Base-by-base conservation (phyloP, 1,139 yeast species). In the Nakaseomyces kungkrabaensis region DNA sequence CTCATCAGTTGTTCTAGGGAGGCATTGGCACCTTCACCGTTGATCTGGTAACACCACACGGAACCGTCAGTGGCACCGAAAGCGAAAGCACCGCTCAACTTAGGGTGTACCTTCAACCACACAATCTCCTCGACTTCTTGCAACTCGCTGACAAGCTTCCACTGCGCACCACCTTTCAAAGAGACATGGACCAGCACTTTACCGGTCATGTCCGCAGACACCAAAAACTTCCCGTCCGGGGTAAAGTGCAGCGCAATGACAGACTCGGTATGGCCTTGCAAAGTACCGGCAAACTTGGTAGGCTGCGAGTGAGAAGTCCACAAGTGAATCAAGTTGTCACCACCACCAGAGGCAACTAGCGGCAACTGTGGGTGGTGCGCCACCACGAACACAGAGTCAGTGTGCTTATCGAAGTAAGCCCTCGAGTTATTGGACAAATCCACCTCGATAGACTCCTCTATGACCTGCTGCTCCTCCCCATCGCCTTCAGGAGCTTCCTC, bases 121-220 rank as follows among this genome's bases (percentile, higher is more conserved):
- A 76, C 74, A 13, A 83, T 71, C 66, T 84, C 99, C 59, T 86
- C 95, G 36, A 87, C 94, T 67, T 89, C 97, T 62, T 86, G 90
- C 54, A 87, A 71, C 56, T 83, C 81, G 41, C 81, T 83, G 54
- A 79, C 74, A 61, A 76, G 72, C 57, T 73, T 76, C 97, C 97
- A 90, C 55, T 79, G 77, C 65, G 88, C 87, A 33, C 95, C 96
- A 43, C 83, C 82, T 62, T 82, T 82, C 42, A 75, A 69, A 2
- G 89, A 71, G 62, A 79, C 78, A 72, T 85, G 87, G 11, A 89
- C 81, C 58, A 87, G 76, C 37, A 92, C 73, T 57, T 80, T 80
- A 50, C 98, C 98, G 48, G 81, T 81, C 99, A 92, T 92, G 67
- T 94, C 98, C 45, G 92, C 97, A 6, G 97, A 85, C 8, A 92